Evolutionary conservation across 768 basidiomycete species (phyloP).

Genomic region (Termitomyces sp.): DNA sequence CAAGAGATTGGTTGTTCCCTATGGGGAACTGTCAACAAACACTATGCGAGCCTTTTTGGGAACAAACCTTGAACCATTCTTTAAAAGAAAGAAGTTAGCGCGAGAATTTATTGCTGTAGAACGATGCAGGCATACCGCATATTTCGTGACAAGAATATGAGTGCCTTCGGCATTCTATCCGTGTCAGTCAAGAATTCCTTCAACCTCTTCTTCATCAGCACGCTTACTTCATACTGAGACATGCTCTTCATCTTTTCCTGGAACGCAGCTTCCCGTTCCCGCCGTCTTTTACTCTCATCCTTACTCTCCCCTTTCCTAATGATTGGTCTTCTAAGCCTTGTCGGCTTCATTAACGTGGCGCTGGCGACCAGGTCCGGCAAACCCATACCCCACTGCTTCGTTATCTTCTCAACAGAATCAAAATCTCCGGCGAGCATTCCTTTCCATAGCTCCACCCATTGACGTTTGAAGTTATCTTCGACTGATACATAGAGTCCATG

Average conservation of each 20-base stretch:
- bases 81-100: neutral
- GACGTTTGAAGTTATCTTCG: conserved; percentile 56
- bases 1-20: conserved; percentile 80
- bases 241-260: conserved; percentile 27
- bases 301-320: conserved; percentile 18
- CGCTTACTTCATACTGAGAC: conserved; percentile 65
- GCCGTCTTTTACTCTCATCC: conserved; percentile 11
- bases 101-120: neutral
- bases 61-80: conserved; percentile 46
- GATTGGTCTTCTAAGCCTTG: conserved; percentile 31
- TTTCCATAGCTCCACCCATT: conserved; percentile 80
- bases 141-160: conserved; percentile 73
- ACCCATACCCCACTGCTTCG: conserved; percentile 63
- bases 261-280: conserved; percentile 15
- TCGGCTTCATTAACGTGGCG: conserved; percentile 64
- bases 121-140: conserved; percentile 45
- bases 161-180: conserved; percentile 71
- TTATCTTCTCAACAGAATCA: conserved; percentile 42
- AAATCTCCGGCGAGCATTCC: conserved; percentile 55
- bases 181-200: conserved; percentile 67
- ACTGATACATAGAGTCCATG: conserved; percentile 87
- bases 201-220: conserved; percentile 62
- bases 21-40: conserved; percentile 16
- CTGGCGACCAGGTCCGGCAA: conserved; percentile 70
- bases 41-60: conserved; percentile 12